Conservation (phyloP, 768 basidiomycete genomes). For the Neoboletus subvelutipes region DNA sequence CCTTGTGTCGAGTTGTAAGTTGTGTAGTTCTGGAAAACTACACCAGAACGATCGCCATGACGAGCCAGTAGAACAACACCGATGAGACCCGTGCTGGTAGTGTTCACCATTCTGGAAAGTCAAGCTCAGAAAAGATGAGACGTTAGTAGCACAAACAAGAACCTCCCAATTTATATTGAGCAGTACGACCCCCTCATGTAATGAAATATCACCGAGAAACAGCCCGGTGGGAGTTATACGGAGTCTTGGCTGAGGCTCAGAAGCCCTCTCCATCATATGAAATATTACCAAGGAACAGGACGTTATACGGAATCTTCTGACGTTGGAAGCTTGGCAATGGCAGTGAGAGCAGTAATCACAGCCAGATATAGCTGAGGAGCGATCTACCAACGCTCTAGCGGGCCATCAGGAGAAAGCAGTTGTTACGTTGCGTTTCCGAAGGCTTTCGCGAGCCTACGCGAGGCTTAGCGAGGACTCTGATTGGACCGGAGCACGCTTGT, state of each 20-base stretch:
- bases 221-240: background rate
- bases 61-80: constrained; percentile 75
- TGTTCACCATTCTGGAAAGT: constrained; percentile 25
- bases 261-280: too few species aligned
- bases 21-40: constrained; percentile 67
- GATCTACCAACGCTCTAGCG: background rate
- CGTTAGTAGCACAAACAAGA: background rate
- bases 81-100: constrained; percentile 41
- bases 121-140: background rate
- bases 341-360: background rate
- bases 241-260: background rate
- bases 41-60: constrained; percentile 66
- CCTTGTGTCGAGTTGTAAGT: constrained; percentile 65
- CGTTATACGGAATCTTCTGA: background rate
- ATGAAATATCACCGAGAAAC: background rate
- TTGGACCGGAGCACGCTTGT: too few species aligned
- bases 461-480: too few species aligned
- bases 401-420: too few species aligned
- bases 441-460: too few species aligned
- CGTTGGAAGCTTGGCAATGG: background rate
- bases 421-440: too few species aligned
- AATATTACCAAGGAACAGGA: background rate
- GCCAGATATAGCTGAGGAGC: background rate
- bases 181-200: background rate
- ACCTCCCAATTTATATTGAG: constrained; percentile 8